phyloP scores from a whole-genome alignment of 2,329 filamentous ascomycete species.

The Penicillium aurantiogriseum region DNA sequence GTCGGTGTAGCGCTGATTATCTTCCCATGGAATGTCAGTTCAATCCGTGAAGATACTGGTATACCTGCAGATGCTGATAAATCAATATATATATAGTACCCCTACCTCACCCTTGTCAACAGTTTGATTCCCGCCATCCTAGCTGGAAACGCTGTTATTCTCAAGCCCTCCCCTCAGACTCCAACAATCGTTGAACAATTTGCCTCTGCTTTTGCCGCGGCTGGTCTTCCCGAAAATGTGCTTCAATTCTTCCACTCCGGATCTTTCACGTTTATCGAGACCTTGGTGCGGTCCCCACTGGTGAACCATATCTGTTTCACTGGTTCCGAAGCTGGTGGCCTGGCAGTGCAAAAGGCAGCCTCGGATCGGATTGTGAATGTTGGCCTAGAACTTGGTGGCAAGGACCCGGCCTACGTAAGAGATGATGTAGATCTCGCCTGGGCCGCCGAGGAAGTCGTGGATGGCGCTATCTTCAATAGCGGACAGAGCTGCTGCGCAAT shows the following conservation, averaged over 20 bases:
- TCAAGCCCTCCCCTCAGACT: constrained; percentile 94
- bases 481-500: constrained; percentile 97
- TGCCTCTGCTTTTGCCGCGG: constrained; percentile 70
- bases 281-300: constrained; percentile 72
- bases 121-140: constrained; percentile 88
- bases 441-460: constrained; percentile 92
- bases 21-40: constrained; percentile 91
- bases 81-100: constrained; percentile 67
- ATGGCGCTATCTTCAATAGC: constrained; percentile 95
- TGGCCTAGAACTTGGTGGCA: constrained; percentile 87
- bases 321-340: constrained; percentile 81
- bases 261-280: constrained; percentile 71
- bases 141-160: constrained; percentile 83
- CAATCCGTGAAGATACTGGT: neutral
- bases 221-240: constrained; percentile 78
- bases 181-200: constrained; percentile 88
- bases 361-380: constrained; percentile 81
- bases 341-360: constrained; percentile 81
- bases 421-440: constrained; percentile 82
- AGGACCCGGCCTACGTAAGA: constrained; percentile 88
- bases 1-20: constrained; percentile 85
- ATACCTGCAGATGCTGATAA: neutral
- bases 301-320: constrained; percentile 88
- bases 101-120: constrained; percentile 90
- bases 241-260: constrained; percentile 92